Percentiles rank a stretch among this genome's conserved stretches.
Conservation (phyloP, 441 rosid species). For the Gossypium lobatum region DNA sequence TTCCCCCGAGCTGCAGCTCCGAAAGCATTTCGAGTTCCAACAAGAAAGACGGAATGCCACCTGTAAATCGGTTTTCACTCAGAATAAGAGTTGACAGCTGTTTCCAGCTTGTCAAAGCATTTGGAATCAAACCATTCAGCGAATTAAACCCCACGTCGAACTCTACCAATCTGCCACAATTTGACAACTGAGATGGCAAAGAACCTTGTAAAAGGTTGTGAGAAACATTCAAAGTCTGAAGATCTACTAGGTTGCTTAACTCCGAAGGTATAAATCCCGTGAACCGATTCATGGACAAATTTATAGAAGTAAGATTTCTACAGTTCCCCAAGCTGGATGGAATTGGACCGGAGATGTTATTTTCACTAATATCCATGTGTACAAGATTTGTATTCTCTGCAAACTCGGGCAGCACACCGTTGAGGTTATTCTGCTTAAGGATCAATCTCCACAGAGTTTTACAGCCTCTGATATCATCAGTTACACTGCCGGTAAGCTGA, state of each 20-base stretch:
- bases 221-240: conserved; percentile 46
- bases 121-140: conserved; percentile 52
- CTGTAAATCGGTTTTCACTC: conserved; percentile 48
- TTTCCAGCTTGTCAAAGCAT: conserved; percentile 41
- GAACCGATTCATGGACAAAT: conserved; percentile 57
- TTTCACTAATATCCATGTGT: conserved; percentile 40
- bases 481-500: conserved; percentile 60
- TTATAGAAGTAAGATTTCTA: conserved; percentile 33
- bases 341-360: conserved; percentile 49
- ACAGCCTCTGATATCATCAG: conserved; percentile 49
- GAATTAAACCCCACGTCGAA: conserved; percentile 65
- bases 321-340: conserved; percentile 58
- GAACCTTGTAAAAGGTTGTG: conserved; percentile 52
- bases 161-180: conserved; percentile 30
- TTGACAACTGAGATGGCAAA: conserved; percentile 57
- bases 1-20: conserved; percentile 59
- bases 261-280: conserved; percentile 50
- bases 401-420: conserved; percentile 53
- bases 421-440: conserved; percentile 43
- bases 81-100: conserved; percentile 45
- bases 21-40: conserved; percentile 41
- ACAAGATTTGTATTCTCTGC: conserved; percentile 33
- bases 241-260: conserved; percentile 45
- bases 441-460: conserved; percentile 52
- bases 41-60: conserved; percentile 58